Evolutionary conservation across 495 filamentous ascomycete genomes (phyloP).

Genomic region (Neurospora terricola): DNA sequence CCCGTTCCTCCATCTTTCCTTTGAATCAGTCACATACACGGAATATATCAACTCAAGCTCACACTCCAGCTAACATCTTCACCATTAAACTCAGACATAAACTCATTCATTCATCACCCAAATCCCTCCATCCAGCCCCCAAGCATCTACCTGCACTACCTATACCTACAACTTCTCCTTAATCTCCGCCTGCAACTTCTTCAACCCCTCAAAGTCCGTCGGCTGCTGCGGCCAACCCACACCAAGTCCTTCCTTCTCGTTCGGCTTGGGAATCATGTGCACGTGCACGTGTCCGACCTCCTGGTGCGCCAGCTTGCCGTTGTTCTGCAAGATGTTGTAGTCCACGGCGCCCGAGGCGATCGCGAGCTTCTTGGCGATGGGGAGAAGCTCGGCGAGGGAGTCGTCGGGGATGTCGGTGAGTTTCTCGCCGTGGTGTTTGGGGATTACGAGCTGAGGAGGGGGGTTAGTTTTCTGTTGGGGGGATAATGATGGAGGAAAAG

Average conservation of each 20-base stretch:
- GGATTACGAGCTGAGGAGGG: slow-evolving; percentile 84
- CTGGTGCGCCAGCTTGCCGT: slow-evolving; percentile 89
- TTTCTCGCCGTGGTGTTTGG: slow-evolving; percentile 90
- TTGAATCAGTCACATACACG: not conserved
- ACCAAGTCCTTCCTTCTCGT: slow-evolving; percentile 66
- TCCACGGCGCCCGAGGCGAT: slow-evolving; percentile 62
- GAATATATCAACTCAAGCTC: no score
- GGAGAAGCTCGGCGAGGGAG: slow-evolving; percentile 70
- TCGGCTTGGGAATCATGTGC: slow-evolving; percentile 86
- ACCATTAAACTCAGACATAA: not conserved
- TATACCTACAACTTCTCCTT: slow-evolving; percentile 73
- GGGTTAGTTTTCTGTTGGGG: not conserved
- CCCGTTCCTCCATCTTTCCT: no score
- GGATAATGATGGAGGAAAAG: not conserved
- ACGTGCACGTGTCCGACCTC: slow-evolving; percentile 72
- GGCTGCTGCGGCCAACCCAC: slow-evolving; percentile 71
- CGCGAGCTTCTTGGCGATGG: slow-evolving; percentile 80
- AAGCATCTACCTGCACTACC: no score
- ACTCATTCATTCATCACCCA: not conserved
- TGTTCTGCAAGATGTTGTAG: slow-evolving; percentile 97
- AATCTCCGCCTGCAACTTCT: slow-evolving; percentile 68
- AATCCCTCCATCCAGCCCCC: no score
- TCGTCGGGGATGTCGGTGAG: slow-evolving; percentile 92
- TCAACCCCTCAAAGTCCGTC: slow-evolving; percentile 74
- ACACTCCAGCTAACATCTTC: not conserved